Percentiles rank a stretch among this genome's conserved stretches.
Conservation (phyloP, 148 eudicot genomes). For the Simmondsia chinensis region DNA sequence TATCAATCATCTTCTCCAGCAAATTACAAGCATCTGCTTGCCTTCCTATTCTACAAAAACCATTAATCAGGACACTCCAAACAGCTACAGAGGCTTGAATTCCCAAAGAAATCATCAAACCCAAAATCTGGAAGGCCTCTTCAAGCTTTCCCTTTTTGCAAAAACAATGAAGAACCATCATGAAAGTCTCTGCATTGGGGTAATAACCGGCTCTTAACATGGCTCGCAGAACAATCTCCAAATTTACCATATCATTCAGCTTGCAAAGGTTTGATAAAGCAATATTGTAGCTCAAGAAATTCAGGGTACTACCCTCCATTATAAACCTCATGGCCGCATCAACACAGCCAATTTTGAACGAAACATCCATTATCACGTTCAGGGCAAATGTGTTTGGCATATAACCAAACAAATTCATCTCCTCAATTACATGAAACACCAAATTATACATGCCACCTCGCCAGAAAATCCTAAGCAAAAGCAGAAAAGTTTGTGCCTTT, state of each 20-base stretch:
- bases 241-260: slow-evolving; percentile 19
- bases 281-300: slow-evolving; percentile 34
- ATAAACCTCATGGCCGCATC: slow-evolving; percentile 26
- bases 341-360: slow-evolving; percentile 21
- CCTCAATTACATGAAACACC: slow-evolving; percentile 32
- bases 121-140: slow-evolving; percentile 30
- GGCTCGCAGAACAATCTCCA: slow-evolving; percentile 18
- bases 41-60: slow-evolving; percentile 27
- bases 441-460: slow-evolving; percentile 23
- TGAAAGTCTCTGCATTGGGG: slow-evolving; percentile 24
- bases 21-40: slow-evolving; percentile 25
- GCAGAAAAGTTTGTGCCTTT: slow-evolving; percentile 39
- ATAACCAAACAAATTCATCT: slow-evolving; percentile 28
- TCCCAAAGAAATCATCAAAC: slow-evolving; percentile 31
- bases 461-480: slow-evolving; percentile 43
- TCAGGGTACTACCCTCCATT: slow-evolving; percentile 16
- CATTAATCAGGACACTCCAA: slow-evolving; percentile 44
- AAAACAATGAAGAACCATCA: slow-evolving; percentile 26
- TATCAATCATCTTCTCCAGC: slow-evolving; percentile 36
- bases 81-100: slow-evolving; percentile 15
- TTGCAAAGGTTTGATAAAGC: slow-evolving; percentile 41
- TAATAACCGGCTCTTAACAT: slow-evolving; percentile 36
- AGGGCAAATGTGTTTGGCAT: slow-evolving; percentile 28
- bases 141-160: slow-evolving; percentile 26
- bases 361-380: slow-evolving; percentile 37